A percentile compares a stretch with the other conserved stretches of the same genome.
phyloP scores from a whole-genome alignment of 805 yeast genomes.

The Ogataea philodendri region DNA sequence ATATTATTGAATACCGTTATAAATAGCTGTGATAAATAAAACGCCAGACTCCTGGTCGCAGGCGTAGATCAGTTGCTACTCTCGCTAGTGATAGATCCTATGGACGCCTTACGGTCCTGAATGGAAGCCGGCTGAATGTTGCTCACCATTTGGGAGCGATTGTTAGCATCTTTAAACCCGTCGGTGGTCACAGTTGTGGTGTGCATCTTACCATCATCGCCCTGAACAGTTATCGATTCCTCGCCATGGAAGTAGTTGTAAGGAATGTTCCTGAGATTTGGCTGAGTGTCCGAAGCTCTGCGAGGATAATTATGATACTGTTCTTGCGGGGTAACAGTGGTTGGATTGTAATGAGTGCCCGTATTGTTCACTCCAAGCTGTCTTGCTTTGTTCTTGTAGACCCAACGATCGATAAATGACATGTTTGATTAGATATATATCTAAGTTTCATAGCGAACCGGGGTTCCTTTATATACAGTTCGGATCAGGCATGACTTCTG shows the following conservation, averaged over 20 bases:
- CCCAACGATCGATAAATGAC: constrained; percentile 38
- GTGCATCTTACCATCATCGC: constrained; percentile 4
- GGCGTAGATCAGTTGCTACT: too few species aligned
- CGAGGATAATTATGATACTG: constrained; percentile 11
- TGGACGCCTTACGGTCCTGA: constrained; percentile 15
- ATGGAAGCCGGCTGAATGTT: neutral
- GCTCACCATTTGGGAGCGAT: constrained; percentile 1
- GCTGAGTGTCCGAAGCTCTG: constrained; percentile 19
- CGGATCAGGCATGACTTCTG: constrained; percentile 1
- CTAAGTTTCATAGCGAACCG: neutral
- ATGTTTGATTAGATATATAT: too few species aligned
- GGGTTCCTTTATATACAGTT: constrained; percentile 5
- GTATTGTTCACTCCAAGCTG: constrained; percentile 26
- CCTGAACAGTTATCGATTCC: constrained; percentile 6
- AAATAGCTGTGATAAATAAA: too few species aligned
- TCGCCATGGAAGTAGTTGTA: constrained; percentile 23
- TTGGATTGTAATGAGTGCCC: constrained; percentile 25
- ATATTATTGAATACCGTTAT: too few species aligned
- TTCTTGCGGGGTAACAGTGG: constrained; percentile 15
- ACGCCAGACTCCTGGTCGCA: too few species aligned
- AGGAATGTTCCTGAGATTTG: constrained; percentile 33
- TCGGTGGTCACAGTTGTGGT: constrained; percentile 1
- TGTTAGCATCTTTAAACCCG: constrained; percentile 6
- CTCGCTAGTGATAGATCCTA: constrained; percentile 11
- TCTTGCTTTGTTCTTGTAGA: constrained; percentile 24